phyloP scores from a whole-genome alignment of 306 rosid species.

The Sicyos edulis region DNA sequence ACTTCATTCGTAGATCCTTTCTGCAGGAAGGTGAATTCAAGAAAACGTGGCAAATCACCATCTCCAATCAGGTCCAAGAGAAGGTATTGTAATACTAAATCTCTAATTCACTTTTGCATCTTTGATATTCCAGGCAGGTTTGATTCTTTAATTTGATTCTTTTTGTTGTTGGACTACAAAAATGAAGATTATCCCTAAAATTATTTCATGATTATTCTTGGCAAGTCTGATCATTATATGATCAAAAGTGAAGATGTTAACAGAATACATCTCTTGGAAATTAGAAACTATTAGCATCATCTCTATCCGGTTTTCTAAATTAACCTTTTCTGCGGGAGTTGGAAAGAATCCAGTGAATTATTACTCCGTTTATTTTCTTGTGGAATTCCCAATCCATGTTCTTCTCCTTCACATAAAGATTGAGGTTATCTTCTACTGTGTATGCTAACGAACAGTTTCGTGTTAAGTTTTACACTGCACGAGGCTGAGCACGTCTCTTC shows the following conservation, averaged over 20 bases:
- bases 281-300: neutral
- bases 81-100: slow-evolving; percentile 46
- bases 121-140: slow-evolving; percentile 6
- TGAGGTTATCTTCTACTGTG: slow-evolving; percentile 22
- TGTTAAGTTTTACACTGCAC: slow-evolving; percentile 45
- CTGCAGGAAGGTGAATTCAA: slow-evolving; percentile 73
- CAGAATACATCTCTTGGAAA: slow-evolving; percentile 13
- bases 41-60: slow-evolving; percentile 67
- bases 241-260: neutral
- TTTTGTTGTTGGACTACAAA: neutral
- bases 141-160: neutral
- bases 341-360: neutral
- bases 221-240: neutral
- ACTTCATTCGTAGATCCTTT: slow-evolving; percentile 28
- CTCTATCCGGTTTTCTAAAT: neutral
- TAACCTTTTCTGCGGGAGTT: neutral
- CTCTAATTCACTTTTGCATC: slow-evolving; percentile 13
- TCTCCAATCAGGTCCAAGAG: slow-evolving; percentile 79
- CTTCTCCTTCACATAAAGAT: slow-evolving; percentile 10
- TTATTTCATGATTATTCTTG: neutral
- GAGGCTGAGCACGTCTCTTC: slow-evolving; percentile 51
- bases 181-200: neutral
- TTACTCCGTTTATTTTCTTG: neutral
- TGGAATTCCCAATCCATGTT: neutral
- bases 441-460: slow-evolving; percentile 35